Conservation (phyloP, 352 stramenopile genomes). For the Achlya hypogyna region DNA sequence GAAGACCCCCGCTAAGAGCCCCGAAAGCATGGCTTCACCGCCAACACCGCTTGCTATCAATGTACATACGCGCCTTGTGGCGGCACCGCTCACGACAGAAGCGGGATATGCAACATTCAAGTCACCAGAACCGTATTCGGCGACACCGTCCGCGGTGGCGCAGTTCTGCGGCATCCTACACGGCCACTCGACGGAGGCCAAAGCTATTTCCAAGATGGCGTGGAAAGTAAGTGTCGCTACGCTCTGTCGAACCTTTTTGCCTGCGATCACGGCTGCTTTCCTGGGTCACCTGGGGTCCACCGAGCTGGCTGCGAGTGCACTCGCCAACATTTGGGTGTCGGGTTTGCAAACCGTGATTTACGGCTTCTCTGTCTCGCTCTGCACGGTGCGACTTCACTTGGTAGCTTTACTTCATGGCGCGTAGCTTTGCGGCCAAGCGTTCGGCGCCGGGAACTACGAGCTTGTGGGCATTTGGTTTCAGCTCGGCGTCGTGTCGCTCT, state of each 20-base stretch:
- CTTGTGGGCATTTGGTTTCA: constrained; percentile 21
- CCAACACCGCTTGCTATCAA: neutral
- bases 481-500: constrained; percentile 14
- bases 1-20: too few relatives aligned
- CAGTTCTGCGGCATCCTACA: neutral
- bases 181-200: constrained; percentile 8
- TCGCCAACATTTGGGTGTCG: constrained; percentile 20
- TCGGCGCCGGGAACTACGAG: constrained; percentile 14
- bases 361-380: constrained; percentile 19
- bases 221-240: constrained; percentile 20
- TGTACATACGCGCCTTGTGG: neutral
- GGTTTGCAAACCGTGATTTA: constrained; percentile 19
- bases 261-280: constrained; percentile 14
- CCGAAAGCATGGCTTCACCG: neutral
- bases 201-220: constrained; percentile 16
- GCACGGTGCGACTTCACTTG: constrained; percentile 6
- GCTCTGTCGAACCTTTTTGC: constrained; percentile 14
- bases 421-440: constrained; percentile 19
- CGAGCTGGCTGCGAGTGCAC: constrained; percentile 10
- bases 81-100: neutral
- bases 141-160: neutral
- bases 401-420: neutral
- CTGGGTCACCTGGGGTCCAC: constrained; percentile 17
- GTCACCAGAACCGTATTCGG: too few relatives aligned
- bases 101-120: neutral